Evolutionary conservation across 2,329 filamentous ascomycete species (phyloP).

Genomic region (Aspergillus tamarii): DNA sequence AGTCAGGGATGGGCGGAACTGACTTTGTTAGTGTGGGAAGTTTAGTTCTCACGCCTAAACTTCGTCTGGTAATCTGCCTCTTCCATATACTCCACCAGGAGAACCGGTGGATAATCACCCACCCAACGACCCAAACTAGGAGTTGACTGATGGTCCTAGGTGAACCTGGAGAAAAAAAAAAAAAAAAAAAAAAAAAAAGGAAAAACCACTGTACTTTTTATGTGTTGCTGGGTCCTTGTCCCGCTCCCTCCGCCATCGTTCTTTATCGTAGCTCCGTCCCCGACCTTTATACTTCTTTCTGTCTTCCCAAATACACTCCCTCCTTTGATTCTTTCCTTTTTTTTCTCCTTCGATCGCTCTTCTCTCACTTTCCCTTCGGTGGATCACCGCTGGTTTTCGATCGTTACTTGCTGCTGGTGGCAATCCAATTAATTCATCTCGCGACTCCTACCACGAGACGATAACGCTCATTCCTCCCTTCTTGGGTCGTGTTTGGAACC

Average conservation of each 20-base stretch:
- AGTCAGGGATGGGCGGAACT: conserved; percentile 3
- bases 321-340: conserved; percentile 12
- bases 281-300: conserved; percentile 3
- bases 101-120: conserved; percentile 12
- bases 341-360: conserved; percentile 4
- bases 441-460: not conserved
- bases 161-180: conserved; percentile 7
- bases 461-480: conserved; percentile 21
- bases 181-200: too few relatives aligned
- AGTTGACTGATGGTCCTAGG: not conserved
- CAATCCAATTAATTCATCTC: conserved; percentile 22
- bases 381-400: conserved; percentile 16
- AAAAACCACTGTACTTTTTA: not conserved
- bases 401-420: conserved; percentile 36
- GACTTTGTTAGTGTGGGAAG: conserved; percentile 1
- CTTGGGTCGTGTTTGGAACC: conserved; percentile 18
- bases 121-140: conserved; percentile 1
- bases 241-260: conserved; percentile 7
- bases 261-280: conserved; percentile 5
- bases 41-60: not conserved
- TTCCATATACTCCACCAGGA: conserved; percentile 3
- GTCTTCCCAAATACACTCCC: conserved; percentile 12
- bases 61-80: not conserved
- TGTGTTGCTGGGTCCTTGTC: conserved; percentile 10
- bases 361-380: conserved; percentile 7